A percentile compares a stretch with the other conserved stretches of the same genome.
phyloP scores from a whole-genome alignment of 2,329 filamentous ascomycete species.

The Penicillium aurantiogriseum region DNA sequence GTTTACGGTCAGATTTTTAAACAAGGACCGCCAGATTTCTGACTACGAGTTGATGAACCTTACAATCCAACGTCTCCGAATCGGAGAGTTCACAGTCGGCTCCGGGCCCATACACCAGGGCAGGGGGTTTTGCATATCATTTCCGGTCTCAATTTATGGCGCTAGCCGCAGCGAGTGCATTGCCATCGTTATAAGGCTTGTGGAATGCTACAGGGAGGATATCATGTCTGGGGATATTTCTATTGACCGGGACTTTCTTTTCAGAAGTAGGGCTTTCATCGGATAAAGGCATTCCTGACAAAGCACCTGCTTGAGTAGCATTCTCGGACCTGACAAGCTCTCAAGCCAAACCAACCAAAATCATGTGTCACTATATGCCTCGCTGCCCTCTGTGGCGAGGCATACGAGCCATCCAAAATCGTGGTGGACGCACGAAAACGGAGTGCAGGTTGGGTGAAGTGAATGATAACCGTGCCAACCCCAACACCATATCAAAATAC shows the following conservation, averaged over 20 bases:
- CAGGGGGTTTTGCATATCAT: background rate
- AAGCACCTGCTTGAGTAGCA: background rate
- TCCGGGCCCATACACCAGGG: background rate
- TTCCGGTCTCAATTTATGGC: background rate
- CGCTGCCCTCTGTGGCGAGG: no score
- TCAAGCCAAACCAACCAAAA: background rate
- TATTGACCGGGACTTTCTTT: background rate
- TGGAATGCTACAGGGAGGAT: background rate
- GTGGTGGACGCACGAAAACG: background rate
- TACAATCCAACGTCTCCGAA: background rate
- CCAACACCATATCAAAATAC: no score
- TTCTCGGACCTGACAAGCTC: no score
- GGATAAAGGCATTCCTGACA: background rate
- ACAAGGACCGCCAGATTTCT: background rate
- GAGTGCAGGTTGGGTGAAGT: background rate
- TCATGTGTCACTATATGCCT: background rate
- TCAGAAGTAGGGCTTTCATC: background rate
- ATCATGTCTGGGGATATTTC: background rate
- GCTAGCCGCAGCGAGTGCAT: background rate
- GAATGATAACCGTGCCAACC: background rate
- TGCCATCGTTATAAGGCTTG: background rate
- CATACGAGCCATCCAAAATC: no score
- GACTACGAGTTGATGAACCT: background rate
- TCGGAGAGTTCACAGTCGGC: background rate
- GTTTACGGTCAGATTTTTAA: background rate